Evolutionary conservation across 768 basidiomycete species (phyloP).

Genomic region (Arthromyces matolae): DNA sequence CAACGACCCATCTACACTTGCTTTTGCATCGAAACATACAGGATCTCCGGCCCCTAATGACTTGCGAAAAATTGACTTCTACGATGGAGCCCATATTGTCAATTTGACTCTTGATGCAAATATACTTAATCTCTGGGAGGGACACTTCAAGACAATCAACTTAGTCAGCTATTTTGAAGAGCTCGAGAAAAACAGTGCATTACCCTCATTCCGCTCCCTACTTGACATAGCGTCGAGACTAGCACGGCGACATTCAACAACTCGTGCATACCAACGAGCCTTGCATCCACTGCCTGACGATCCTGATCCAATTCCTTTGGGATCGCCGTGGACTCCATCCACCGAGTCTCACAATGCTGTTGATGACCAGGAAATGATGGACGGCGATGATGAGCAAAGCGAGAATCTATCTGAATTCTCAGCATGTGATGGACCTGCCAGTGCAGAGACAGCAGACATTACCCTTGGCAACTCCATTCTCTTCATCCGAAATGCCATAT

Average conservation of each 20-base stretch:
- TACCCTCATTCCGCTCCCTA: conserved; percentile 8
- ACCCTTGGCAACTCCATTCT: conserved; percentile 19
- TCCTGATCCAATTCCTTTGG: conserved; percentile 1
- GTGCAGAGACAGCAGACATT: no score
- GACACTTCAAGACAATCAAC: conserved; percentile 10
- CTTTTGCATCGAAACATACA: conserved; percentile 12
- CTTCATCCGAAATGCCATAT: conserved; percentile 20
- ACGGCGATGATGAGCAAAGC: background rate
- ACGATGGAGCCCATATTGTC: no score
- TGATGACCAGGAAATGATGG: background rate
- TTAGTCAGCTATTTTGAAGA: conserved; percentile 4
- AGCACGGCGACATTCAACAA: conserved; percentile 1
- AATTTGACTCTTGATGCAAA: conserved; percentile 18
- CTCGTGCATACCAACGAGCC: conserved; percentile 1
- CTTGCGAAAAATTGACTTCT: conserved; percentile 24
- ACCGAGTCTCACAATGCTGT: no score
- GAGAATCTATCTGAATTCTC: conserved; percentile 7
- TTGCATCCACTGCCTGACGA: background rate
- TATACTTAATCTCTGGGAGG: conserved; percentile 21
- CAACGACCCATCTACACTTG: conserved; percentile 18
- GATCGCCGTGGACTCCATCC: conserved; percentile 7
- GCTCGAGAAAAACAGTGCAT: background rate
- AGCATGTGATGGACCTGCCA: background rate
- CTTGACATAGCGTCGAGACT: background rate
- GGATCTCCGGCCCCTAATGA: conserved; percentile 19